Percentiles rank a stretch among this genome's conserved stretches.
These are phyloP conservation scores for Raffaelea albimanens DNA, from an alignment of 2,329 filamentous ascomycete species.

Conservation along the genomic window DNA sequence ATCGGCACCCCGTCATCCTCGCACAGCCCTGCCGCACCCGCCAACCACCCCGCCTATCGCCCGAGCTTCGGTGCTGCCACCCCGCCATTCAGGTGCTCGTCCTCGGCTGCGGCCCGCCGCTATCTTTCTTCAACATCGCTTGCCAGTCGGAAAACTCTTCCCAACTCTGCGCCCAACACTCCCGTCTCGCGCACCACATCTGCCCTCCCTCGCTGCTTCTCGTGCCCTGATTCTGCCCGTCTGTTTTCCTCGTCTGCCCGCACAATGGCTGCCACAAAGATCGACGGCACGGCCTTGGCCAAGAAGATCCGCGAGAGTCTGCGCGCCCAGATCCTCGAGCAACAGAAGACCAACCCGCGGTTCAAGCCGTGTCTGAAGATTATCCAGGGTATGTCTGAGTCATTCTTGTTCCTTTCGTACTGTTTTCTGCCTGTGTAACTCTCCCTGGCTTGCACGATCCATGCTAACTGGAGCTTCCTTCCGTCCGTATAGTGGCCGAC, in stretches of 20 bases:
- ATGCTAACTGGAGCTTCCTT: slow-evolving; percentile 2
- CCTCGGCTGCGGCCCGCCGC: background rate
- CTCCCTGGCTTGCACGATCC: slow-evolving; percentile 9
- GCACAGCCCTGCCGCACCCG: no score
- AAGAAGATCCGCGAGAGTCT: slow-evolving; percentile 81
- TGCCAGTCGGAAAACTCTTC: no score
- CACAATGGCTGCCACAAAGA: slow-evolving; percentile 79
- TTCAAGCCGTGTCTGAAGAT: slow-evolving; percentile 90
- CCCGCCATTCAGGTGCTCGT: background rate
- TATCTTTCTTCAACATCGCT: background rate
- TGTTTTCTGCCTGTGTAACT: slow-evolving; percentile 4
- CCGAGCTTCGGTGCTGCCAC: background rate
- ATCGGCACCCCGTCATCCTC: background rate
- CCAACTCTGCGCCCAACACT: background rate
- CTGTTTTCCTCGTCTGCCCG: slow-evolving; percentile 38
- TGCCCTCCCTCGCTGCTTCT: background rate
- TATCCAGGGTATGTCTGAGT: slow-evolving; percentile 63
- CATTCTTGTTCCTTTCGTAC: background rate
- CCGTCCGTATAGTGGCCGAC: slow-evolving; percentile 59
- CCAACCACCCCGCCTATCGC: no score
- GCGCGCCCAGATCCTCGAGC: slow-evolving; percentile 68
- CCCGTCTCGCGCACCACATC: background rate
- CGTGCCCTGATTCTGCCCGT: background rate
- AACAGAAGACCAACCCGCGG: slow-evolving; percentile 73
- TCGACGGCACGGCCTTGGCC: slow-evolving; percentile 93